Base-by-base conservation (phyloP, 306 rosid genomes). In the Vigna reflexopilosa region DNA sequence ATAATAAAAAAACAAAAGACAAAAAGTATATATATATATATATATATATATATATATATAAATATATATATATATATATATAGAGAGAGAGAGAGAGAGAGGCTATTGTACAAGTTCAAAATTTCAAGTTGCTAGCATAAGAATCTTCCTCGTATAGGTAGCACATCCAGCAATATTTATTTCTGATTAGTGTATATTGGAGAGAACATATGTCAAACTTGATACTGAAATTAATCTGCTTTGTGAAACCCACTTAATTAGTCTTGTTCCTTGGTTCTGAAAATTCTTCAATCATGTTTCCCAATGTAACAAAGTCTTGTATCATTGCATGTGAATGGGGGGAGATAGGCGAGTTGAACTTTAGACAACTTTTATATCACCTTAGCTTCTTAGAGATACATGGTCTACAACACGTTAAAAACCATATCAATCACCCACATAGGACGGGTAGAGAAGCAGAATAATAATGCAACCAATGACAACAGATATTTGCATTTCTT, bases 401-500 rank as follows among this genome's bases (percentile, higher is more conserved):
- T 36, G 48, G 70, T 80, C 70, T 66, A 72, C 58, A 42, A 32
- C 72, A 71, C 3, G 19, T 77, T 57, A 49, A 49, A 79, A 62
- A 63, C 61, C 32, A 72, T 58, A 50, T 30, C 62, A 55, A 68
- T 28, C 73, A 67, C 47, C 45, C 32, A 61, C 32, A 52, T 11
- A 40, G 76, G 44, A 59, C 13, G 13, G 72, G 34, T 2, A n/a
- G 42, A 52, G 54, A 44, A 36, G 36, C 34, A 70, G 77, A 70
- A 65, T 71, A 64, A 5, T 4, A 6, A 72, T 40, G 50, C 52
- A 79, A 52, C 28, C 30, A 77, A 38, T 47, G 62, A 48, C 63
- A 74, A 63, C 34, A 76, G 26, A 77, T 72, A 63, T 63, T 26
- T 61, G 86, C 80, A 78, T 44, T 70, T 79, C 51, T 76, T 54